Evolutionary conservation across 768 basidiomycete species (phyloP), one percentile per base, ranked within the genome.

Genomic region (Mrakia frigida): DNA sequence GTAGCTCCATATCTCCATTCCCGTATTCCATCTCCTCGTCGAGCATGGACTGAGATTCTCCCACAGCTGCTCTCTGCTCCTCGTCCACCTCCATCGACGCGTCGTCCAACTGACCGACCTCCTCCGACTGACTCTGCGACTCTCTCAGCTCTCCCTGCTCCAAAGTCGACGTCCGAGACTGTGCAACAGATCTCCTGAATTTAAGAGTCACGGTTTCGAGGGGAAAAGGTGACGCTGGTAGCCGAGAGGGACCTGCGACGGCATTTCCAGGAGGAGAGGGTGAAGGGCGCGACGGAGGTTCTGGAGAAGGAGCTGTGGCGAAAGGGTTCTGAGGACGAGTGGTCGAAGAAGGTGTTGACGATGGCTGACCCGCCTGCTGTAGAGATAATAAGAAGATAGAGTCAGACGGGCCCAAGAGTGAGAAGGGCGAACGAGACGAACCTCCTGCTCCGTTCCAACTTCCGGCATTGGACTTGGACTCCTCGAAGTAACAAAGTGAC

Each of bases 71-170:
- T 33, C 31, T n/a, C 61, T 63, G 61, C 61, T 63, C 61, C 28
- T 63, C 61, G 31, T 63, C 61, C 21, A 63, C 61, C 11, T 31
- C 61, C 61, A 37, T 33, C 61, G 61, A 63, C 61, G 56, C 56
- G 56, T 56, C 56, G 11, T 56, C 53, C 53, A n/a, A 3, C 53
- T 11, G 23, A 46, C 43, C 25, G 4, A 2, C n/a, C 23, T 56
- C 14, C 53, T n/a, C 56, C 25, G n/a, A 14, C 46, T 50, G 46
- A 21, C 46, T 50, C 46, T 50, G 46, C 46, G 46, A 50, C 46
- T 50, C 46, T 21, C 46, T 50, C 16, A 50, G 46, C 46, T 50
- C 46, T 50, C 46, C 46, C 18, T 50, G 16, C 46, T 50, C 46
- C 16, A 21, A 50, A 4, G 46, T 50, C 2, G 46, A 50, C 18